phyloP scores from a whole-genome alignment of 2,329 filamentous ascomycete genomes.

The Exophiala spinifera region DNA sequence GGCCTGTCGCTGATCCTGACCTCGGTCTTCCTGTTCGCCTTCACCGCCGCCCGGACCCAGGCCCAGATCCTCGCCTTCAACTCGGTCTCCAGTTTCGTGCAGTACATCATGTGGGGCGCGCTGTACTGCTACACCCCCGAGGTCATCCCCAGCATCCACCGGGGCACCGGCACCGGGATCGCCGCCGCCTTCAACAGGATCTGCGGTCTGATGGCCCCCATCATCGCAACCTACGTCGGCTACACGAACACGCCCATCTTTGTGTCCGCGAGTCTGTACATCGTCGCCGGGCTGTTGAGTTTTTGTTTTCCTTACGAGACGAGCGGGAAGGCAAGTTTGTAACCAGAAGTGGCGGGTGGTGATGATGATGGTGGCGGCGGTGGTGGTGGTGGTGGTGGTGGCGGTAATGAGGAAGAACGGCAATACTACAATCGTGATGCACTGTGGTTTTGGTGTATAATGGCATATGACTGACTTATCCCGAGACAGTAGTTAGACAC shows the following conservation, averaged over 20 bases:
- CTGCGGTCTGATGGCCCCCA: constrained; percentile 70
- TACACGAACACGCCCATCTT: constrained; percentile 34
- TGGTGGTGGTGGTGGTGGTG: too few relatives aligned
- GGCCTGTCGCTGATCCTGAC: constrained; percentile 59
- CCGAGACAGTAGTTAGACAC: too few relatives aligned
- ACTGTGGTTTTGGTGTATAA: too few relatives aligned
- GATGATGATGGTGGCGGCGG: too few relatives aligned
- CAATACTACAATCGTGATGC: too few relatives aligned
- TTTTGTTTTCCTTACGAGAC: constrained; percentile 18
- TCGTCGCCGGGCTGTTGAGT: constrained; percentile 20
- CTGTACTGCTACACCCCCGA: constrained; percentile 76
- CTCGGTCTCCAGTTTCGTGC: constrained; percentile 67
- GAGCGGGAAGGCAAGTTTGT: constrained; percentile 19
- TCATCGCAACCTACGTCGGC: constrained; percentile 39
- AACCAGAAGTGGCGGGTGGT: too few relatives aligned
- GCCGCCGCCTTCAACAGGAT: constrained; percentile 67
- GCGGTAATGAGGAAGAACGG: too few relatives aligned
- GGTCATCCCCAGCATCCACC: constrained; percentile 61
- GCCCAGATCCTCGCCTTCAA: constrained; percentile 65
- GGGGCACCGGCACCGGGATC: constrained; percentile 71
- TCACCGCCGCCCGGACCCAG: constrained; percentile 63
- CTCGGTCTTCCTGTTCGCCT: constrained; percentile 69
- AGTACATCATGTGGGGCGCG: constrained; percentile 58
- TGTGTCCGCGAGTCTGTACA: constrained; percentile 37
- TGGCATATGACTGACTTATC: too few relatives aligned